These are phyloP conservation scores for Sporothrix globosa DNA, from an alignment of 2,329 filamentous ascomycete genomes.

Conservation along the genomic window DNA sequence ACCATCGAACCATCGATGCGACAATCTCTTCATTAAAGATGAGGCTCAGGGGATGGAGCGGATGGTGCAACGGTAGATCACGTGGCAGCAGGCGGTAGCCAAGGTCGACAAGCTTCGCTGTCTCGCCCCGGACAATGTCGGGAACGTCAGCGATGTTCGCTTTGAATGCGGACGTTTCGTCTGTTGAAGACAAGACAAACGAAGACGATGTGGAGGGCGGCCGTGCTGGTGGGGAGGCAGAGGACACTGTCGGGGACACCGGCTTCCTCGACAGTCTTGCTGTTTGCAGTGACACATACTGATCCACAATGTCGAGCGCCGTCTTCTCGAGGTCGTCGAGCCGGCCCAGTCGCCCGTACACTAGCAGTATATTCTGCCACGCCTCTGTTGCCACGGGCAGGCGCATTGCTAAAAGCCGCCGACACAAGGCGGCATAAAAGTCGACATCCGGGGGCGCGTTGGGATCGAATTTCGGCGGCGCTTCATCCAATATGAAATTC, in stretches of 20 bases:
- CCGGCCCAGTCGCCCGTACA: conserved; percentile 50
- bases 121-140: conserved; percentile 39
- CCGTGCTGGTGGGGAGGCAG: not conserved
- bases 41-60: conserved; percentile 52
- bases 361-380: conserved; percentile 52
- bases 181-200: conserved; percentile 32
- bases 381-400: conserved; percentile 47
- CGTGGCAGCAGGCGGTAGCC: conserved; percentile 45
- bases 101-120: conserved; percentile 33
- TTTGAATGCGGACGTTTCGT: conserved; percentile 46
- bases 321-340: conserved; percentile 53
- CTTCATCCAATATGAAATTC: conserved; percentile 40
- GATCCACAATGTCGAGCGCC: conserved; percentile 48
- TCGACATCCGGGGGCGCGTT: conserved; percentile 36
- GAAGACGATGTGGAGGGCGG: not conserved
- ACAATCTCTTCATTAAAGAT: conserved; percentile 47
- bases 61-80: conserved; percentile 50
- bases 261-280: not conserved
- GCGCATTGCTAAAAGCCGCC: conserved; percentile 46
- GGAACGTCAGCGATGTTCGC: conserved; percentile 53
- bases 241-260: not conserved
- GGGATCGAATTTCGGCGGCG: conserved; percentile 39
- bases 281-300: conserved; percentile 42
- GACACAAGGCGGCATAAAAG: conserved; percentile 45
- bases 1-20: conserved; percentile 42